phyloP scores from a whole-genome alignment of 768 basidiomycete genomes.

The Termitomyces sp. region DNA sequence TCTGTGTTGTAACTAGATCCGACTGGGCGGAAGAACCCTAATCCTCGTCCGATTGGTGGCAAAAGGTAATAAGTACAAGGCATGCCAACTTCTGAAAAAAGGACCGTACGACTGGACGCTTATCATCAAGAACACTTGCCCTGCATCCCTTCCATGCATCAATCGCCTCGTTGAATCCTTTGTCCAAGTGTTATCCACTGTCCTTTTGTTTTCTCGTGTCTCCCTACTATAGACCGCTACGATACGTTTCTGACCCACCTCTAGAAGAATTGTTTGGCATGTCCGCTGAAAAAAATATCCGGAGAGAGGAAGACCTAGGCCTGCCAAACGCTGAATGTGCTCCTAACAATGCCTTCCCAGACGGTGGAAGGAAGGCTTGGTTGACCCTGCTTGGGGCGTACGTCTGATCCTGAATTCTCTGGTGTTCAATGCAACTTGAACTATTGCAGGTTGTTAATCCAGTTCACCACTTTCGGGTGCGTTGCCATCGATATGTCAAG shows the following conservation, averaged over 20 bases:
- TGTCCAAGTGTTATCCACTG: too few relatives aligned
- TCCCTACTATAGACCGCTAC: background rate
- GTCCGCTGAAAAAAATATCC: background rate
- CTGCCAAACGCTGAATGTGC: background rate
- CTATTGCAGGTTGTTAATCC: background rate
- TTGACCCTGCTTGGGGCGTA: slow-evolving; percentile 11
- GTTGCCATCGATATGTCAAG: background rate
- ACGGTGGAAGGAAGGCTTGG: slow-evolving; percentile 5
- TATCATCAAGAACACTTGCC: too few relatives aligned
- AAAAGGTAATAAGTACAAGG: too few relatives aligned
- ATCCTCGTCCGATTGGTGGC: too few relatives aligned
- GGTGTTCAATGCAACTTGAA: background rate
- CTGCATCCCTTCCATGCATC: too few relatives aligned
- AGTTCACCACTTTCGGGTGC: slow-evolving; percentile 1
- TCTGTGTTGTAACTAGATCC: too few relatives aligned
- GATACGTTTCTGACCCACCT: background rate
- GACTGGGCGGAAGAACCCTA: too few relatives aligned
- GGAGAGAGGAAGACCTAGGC: background rate
- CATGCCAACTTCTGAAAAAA: too few relatives aligned
- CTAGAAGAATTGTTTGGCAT: background rate
- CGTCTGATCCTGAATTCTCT: background rate
- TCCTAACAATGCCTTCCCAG: background rate
- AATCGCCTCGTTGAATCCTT: too few relatives aligned
- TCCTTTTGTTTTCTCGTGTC: background rate
- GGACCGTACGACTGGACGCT: too few relatives aligned